phyloP scores from a whole-genome alignment of 192 early-diverging fungal genomes.

The Dispira parvispora region DNA sequence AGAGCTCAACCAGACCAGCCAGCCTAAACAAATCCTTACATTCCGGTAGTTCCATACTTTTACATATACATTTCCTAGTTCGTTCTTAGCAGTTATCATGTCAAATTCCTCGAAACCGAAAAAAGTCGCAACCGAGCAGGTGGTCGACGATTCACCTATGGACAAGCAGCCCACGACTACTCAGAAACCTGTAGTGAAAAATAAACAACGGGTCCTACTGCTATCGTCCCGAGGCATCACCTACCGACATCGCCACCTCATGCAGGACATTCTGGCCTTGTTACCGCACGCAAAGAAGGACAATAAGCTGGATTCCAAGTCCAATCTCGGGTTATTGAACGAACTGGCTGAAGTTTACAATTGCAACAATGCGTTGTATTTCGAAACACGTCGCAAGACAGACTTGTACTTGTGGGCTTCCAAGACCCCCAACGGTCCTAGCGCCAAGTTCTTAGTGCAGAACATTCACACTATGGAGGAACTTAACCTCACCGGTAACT shows the following conservation, averaged over 20 bases:
- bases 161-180: no score
- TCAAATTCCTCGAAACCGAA: no score
- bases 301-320: slow-evolving; percentile 84
- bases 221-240: slow-evolving; percentile 80
- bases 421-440: slow-evolving; percentile 88
- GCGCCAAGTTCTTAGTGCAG: slow-evolving; percentile 85
- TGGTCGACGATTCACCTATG: no score
- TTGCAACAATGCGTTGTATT: slow-evolving; percentile 97
- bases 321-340: slow-evolving; percentile 73
- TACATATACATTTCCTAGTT: no score
- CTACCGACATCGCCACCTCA: slow-evolving; percentile 75
- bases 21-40: no score
- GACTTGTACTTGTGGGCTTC: slow-evolving; percentile 95
- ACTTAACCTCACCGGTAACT: slow-evolving; percentile 96
- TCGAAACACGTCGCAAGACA: slow-evolving; percentile 81
- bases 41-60: no score
- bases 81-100: no score
- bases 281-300: slow-evolving; percentile 96
- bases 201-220: slow-evolving; percentile 81
- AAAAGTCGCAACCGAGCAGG: no score
- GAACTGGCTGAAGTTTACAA: slow-evolving; percentile 91
- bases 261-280: slow-evolving; percentile 72
- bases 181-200: slow-evolving; percentile 23
- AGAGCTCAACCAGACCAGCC: no score
- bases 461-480: slow-evolving; percentile 99